phyloP scores from a whole-genome alignment of 1,284 basidiomycete species.

The Psilocybe mexicana region DNA sequence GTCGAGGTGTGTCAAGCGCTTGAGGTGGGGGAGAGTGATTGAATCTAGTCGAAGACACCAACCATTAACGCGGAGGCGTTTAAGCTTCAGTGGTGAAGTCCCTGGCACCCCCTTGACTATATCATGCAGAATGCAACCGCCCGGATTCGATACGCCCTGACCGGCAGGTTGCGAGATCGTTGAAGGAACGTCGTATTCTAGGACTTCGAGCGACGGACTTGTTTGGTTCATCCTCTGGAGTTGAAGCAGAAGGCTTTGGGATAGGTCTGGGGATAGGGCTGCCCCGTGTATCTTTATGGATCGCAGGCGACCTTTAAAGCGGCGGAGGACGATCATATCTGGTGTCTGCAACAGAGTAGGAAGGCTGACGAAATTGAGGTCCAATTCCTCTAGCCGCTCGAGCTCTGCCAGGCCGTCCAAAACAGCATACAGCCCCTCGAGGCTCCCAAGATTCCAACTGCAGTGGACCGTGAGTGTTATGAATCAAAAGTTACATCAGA shows the following conservation, averaged over 20 bases:
- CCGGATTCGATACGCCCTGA: background rate
- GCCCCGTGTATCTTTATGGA: background rate
- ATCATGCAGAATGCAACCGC: background rate
- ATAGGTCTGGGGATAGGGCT: background rate
- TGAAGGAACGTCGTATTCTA: slow-evolving; percentile 1
- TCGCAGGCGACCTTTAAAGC: background rate
- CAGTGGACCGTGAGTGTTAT: background rate
- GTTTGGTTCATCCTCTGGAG: slow-evolving; percentile 1
- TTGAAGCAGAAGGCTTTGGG: background rate
- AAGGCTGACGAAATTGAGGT: slow-evolving; percentile 3
- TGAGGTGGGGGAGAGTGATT: slow-evolving; percentile 2
- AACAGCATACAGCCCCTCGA: background rate
- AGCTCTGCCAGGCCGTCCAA: slow-evolving; percentile 3
- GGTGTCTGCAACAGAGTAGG: background rate
- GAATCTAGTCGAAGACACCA: slow-evolving; percentile 6
- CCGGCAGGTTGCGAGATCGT: no score
- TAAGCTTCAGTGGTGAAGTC: background rate
- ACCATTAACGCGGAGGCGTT: slow-evolving; percentile 4
- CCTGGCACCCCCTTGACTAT: background rate
- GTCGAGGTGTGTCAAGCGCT: slow-evolving; percentile 1
- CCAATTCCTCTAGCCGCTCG: slow-evolving; percentile 2
- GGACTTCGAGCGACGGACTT: background rate
- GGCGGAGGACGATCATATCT: background rate
- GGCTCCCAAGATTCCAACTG: slow-evolving; percentile 3
- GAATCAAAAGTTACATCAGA: background rate